Evolutionary conservation across 202 grass and related monocot genomes (phyloP), one percentile per base, ranked within the genome.

Genomic region (Carex arenaria): DNA sequence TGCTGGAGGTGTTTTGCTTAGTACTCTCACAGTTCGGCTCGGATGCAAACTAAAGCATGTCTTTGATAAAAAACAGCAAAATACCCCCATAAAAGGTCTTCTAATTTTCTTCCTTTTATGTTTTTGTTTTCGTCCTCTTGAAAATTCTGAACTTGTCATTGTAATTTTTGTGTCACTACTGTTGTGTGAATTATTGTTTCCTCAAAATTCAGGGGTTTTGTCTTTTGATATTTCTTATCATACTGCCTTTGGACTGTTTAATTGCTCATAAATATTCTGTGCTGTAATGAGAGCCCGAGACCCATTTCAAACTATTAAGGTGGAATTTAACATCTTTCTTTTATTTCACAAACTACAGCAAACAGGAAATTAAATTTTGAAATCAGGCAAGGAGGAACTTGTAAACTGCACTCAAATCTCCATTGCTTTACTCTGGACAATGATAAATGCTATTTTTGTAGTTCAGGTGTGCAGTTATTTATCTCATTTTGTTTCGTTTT

Each of bases 31-130:
- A 52, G 67, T 94, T 52, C 87, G 85, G 79, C 73, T 97, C 61
- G 94, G 90, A 64, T 88, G 84, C 88, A 92, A 89, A 52, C 54
- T 97, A 64, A 97, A 91, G 86, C 87, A 97, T 11, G 45, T 84
- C 42, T 89, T 97, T 79, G 72, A 85, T 74, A 82, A 10, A 18
- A 97, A 92, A 64, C 86, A 84, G 10, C 81, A 88, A 75, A 86
- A 80, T 42, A 85, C n/a, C 64, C 19, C 45, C 40, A 64, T 78
- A 28, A 91, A 86, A 91, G 94, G 94, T 94, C 51, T 68, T 54
- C 5, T n/a, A 79, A 71, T 42, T 67, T 51, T 67, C 17, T 63
- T 53, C 4, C 80, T 34, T 57, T 10, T 45, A 64, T 74, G 56
- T 69, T 43, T 43, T 40, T 75, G 63, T 26, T 9, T 14, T 59